Evolutionary conservation across 768 basidiomycete genomes (phyloP), one percentile per base, ranked within the genome.

Genomic region (Floccularia luteovirens): DNA sequence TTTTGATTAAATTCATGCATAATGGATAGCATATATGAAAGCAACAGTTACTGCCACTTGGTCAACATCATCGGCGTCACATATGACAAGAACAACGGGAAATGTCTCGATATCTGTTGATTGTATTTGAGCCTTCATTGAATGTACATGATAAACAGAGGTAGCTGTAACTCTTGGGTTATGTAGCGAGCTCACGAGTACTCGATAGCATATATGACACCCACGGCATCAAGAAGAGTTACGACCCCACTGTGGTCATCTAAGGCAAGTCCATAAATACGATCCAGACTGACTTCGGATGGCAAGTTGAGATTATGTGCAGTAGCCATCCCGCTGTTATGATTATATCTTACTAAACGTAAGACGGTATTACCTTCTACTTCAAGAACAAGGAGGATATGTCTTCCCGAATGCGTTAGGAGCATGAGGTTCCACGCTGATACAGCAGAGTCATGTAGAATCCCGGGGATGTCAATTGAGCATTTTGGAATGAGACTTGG

Each of bases 251-350:
- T 40, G 16, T 45, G 30, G 38, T 45, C 36, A 28, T 41, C 39
- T 10, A 41, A 36, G 27, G 24, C 31, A n/a, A 34, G 39, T 6
- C 36, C 36, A 39, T 39, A 24, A 30, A 44, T 28, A 39, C 40
- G 43, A 12, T 35, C 34, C 43, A 28, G 40, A 37, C 31, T 38
- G 41, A 34, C 42, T 39, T 35, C 27, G 32, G 25, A 44, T 38
- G 43, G 39, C 12, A 13, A 27, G 4, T 20, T n/a, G 14, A 41
- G 31, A 8, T 5, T 17, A 23, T 41, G 39, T 10, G 33, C 39
- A 11, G 39, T 8, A n/a, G 39, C 22, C 21, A 31, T 5, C 4
- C n/a, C 22, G 4, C 4, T 8, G 8, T 41, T 16, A 5, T 28
- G 28, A 6, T 41, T 14, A n/a, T 17, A 41, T 24, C 31, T n/a